phyloP scores from a whole-genome alignment of 2,329 filamentous ascomycete species.

The Cladophialophora bantiana region DNA sequence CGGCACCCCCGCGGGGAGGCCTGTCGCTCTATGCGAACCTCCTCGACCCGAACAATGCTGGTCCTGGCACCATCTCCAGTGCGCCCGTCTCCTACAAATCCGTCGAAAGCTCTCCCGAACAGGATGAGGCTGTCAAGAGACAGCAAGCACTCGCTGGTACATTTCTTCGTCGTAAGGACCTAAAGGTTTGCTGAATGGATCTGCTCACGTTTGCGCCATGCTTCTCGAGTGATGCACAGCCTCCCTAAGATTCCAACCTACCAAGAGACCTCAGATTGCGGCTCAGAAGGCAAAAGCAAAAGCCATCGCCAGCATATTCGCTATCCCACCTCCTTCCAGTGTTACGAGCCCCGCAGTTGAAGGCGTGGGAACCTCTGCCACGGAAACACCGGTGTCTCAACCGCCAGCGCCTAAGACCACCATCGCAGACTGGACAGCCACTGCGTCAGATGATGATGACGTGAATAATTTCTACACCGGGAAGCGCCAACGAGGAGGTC shows the following conservation, averaged over 20 bases:
- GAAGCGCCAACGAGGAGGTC: conserved; percentile 76
- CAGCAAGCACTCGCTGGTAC: conserved; percentile 69
- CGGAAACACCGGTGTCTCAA: conserved; percentile 24
- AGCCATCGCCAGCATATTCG: conserved; percentile 61
- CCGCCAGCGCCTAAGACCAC: conserved; percentile 66
- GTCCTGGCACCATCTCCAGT: conserved; percentile 73
- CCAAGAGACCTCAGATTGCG: conserved; percentile 75
- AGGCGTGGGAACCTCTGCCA: conserved; percentile 25
- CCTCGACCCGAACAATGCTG: conserved; percentile 62
- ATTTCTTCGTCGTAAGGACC: conserved; percentile 47
- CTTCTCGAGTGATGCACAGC: conserved; percentile 51
- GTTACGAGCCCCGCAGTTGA: conserved; percentile 40
- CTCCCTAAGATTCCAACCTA: conserved; percentile 84
- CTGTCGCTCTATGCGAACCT: conserved; percentile 83
- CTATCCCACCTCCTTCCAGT: conserved; percentile 42
- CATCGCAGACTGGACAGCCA: conserved; percentile 80
- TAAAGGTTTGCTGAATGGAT: conserved; percentile 45
- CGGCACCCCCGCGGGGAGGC: conserved; percentile 34
- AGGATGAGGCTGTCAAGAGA: conserved; percentile 68
- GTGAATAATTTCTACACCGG: conserved; percentile 70
- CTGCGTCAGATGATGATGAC: conserved; percentile 77
- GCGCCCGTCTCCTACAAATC: conserved; percentile 74
- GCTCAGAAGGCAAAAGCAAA: conserved; percentile 69
- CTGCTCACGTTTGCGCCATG: conserved; percentile 56
- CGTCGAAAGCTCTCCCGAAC: conserved; percentile 54